Evolutionary conservation across 2,329 filamentous ascomycete genomes (phyloP).

Genomic region (Botrytis fabae): DNA sequence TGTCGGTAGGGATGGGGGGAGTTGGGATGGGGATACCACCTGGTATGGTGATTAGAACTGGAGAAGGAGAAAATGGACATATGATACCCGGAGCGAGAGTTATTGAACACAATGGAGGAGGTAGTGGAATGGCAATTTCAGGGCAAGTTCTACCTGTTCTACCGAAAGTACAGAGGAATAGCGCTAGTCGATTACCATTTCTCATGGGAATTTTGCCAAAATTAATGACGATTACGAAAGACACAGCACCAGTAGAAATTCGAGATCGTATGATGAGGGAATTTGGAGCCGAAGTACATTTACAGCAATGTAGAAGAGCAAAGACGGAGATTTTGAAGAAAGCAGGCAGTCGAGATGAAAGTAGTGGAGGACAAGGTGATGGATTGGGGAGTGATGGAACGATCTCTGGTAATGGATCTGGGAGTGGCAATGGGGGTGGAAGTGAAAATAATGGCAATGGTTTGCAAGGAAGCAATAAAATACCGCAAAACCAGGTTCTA

Average conservation of each 20-base stretch:
- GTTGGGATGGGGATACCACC: constrained; percentile 14
- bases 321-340: constrained; percentile 42
- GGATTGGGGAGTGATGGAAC: constrained; percentile 5
- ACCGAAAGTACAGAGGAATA: constrained; percentile 41
- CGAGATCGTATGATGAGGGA: constrained; percentile 53
- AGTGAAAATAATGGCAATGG: constrained; percentile 29
- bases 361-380: constrained; percentile 15
- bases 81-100: constrained; percentile 26
- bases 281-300: constrained; percentile 40
- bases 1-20: constrained; percentile 5
- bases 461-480: constrained; percentile 8
- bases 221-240: constrained; percentile 57
- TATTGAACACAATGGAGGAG: constrained; percentile 38
- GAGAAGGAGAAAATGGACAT: constrained; percentile 21
- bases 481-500: constrained; percentile 13
- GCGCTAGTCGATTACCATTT: constrained; percentile 49
- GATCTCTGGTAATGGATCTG: neutral
- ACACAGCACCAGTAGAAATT: constrained; percentile 61
- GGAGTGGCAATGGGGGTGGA: constrained; percentile 20
- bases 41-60: neutral
- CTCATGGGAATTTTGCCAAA: constrained; percentile 60
- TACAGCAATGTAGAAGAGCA: constrained; percentile 40
- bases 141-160: constrained; percentile 32
- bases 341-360: constrained; percentile 19
- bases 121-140: constrained; percentile 32